Evolutionary conservation across 208 protist species (phyloP), one percentile per base, ranked within the genome.

Genomic region (Trichomonas gallinae): DNA sequence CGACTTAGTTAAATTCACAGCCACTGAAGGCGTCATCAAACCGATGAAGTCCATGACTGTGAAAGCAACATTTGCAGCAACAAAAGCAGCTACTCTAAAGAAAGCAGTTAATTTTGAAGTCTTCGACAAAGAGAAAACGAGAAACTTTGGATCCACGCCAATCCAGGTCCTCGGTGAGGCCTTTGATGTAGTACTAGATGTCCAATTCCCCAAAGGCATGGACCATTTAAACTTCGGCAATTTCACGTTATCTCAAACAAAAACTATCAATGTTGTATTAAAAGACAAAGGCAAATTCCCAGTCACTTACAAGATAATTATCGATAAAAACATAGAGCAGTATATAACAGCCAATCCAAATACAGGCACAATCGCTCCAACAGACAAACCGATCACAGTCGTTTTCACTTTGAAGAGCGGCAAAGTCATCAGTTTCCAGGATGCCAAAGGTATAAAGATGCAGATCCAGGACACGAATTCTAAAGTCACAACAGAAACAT

Each of bases 221-320:
- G 87, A 93, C 31, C 87, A 93, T 93, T 36, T 93, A 15, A 23
- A 36, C n/a, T 93, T 93, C 45, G 87, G 87, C 40, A n/a, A 34
- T 26, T 93, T 93, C 42, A 93, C 42, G 38, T 13, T 93, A 23
- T 8, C 3, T 15, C 87, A 93, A 51, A 13, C 40, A 38, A 93
- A 93, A 36, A 51, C 36, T 38, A 42, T 93, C 17, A 34, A 34
- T 40, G 45, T 42, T 48, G 46, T 26, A 0, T 36, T 93, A n/a
- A 58, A 58, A 93, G 38, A 93, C 26, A 93, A 93, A 93, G 87
- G 87, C 0, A 93, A 93, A 21, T 93, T 58, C n/a, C 87, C 87
- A 38, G 17, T 51, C 8, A 93, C 42, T 34, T 93, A 40, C 44
- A 93, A 93, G 46, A 31, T 89, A 1, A n/a, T 46, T 3, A 44